Base-by-base conservation (phyloP, 2,329 filamentous ascomycete genomes). In the Didymella glomerata region DNA sequence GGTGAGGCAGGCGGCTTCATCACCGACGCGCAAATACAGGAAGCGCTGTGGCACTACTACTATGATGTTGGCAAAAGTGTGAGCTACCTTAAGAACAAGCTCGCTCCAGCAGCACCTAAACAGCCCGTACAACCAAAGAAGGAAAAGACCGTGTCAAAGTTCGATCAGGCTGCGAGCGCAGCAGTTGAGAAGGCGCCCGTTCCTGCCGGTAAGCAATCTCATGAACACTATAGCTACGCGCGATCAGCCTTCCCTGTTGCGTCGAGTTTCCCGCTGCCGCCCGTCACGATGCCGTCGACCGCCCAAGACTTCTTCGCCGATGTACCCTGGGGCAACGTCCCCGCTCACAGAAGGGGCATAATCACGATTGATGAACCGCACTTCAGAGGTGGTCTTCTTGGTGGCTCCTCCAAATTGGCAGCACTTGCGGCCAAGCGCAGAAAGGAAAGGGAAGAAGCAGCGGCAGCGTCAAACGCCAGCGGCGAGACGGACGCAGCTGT, bases 21-120 rank as follows among this genome's bases (percentile, higher is more conserved):
- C n/a, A 83, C 85, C 5, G 86, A 89, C 60, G 80, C 82, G 36
- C 90, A 97, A 72, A 94, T 97, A 62, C 88, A 96, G 75, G 94
- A 98, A 61, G 86, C 93, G 0, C 79, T 99, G 16, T 98, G 93
- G 92, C 88, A 99, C 78, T 97, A 97, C 77, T 98, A 94, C 76
- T 98, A 93, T 75, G 93, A 99, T 70, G 83, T 97, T 28, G 90
- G 88, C 57, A 97, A 97, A 77, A 88, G 92, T 1, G 89, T 96
- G 36, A 83, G 85, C 56, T 97, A 96, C 72, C 78, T 99, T 57
- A 85, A 88, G 63, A 90, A 88, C 83, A 88, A 67, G 42, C 27
- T 57, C 3, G 58, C 58, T 10, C 44, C 36, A 52, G 66, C 70
- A 44, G 66, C 68, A 22, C 68, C 69, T 3, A 76, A 71, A 59